phyloP scores from a whole-genome alignment of 1,284 basidiomycete species.

The Tylopilus sp. region DNA sequence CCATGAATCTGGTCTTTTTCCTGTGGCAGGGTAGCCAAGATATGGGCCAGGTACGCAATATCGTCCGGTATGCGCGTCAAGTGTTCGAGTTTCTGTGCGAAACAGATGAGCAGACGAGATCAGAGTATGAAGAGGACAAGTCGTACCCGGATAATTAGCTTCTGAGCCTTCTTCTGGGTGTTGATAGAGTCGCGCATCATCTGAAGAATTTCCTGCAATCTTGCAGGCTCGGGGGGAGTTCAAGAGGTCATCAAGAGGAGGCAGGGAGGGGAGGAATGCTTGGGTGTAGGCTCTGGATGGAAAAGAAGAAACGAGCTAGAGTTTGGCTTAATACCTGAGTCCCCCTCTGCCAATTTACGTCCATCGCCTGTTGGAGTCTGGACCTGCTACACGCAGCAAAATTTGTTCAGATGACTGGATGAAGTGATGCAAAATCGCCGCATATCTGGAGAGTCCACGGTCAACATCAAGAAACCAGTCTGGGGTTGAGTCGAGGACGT shows the following conservation, averaged over 20 bases:
- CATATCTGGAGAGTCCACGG: too few relatives aligned
- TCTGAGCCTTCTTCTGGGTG: slow-evolving; percentile 65
- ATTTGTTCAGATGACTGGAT: not conserved
- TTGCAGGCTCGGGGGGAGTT: slow-evolving; percentile 77
- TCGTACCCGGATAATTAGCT: slow-evolving; percentile 79
- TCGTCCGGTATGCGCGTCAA: slow-evolving; percentile 94
- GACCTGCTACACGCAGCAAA: not conserved
- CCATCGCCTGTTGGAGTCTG: not conserved
- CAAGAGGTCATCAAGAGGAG: slow-evolving; percentile 65
- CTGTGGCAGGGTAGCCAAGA: slow-evolving; percentile 82
- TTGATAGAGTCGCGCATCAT: slow-evolving; percentile 89
- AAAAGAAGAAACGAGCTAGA: not conserved
- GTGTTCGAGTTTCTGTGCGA: slow-evolving; percentile 83
- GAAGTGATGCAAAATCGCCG: not conserved
- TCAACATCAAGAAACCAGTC: not conserved
- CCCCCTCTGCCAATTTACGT: not conserved
- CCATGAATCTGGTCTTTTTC: slow-evolving; percentile 87
- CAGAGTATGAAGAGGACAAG: slow-evolving; percentile 24
- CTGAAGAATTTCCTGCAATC: slow-evolving; percentile 85
- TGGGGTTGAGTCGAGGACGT: too few relatives aligned
- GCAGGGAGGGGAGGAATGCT: slow-evolving; percentile 31
- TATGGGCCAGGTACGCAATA: slow-evolving; percentile 96
- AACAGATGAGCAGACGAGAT: slow-evolving; percentile 36
- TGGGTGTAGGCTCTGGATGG: slow-evolving; percentile 41
- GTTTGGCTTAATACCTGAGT: not conserved